Conservation (phyloP, 306 rosid genomes). For the Hippophae gyantsensis region DNA sequence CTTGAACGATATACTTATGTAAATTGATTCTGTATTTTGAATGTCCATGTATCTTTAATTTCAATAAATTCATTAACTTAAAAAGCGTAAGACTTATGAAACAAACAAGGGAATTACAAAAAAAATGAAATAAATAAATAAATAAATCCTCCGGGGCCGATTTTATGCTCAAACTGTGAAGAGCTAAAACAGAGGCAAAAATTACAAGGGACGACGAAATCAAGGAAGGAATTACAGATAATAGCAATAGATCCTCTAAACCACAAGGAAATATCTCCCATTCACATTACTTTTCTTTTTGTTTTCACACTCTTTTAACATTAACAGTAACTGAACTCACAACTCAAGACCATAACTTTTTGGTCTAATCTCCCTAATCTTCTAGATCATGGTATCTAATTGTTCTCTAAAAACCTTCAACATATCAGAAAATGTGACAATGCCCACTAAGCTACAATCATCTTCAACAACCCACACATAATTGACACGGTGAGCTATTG, state of each 20-base stretch:
- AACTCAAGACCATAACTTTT: not conserved
- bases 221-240: too few relatives aligned
- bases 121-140: not conserved
- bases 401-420: conserved; percentile 75
- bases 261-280: not conserved
- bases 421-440: conserved; percentile 70
- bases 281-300: too few relatives aligned
- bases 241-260: not conserved
- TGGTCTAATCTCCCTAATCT: not conserved
- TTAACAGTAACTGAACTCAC: not conserved
- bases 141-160: not conserved
- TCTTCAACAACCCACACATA: conserved; percentile 91
- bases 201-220: not conserved
- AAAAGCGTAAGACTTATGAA: too few relatives aligned
- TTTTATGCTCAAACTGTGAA: not conserved
- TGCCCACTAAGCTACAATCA: conserved; percentile 77
- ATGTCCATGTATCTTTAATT: too few relatives aligned
- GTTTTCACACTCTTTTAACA: too few relatives aligned
- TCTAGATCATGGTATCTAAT: conserved; percentile 22
- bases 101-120: too few relatives aligned
- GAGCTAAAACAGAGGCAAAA: not conserved
- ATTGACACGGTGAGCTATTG: conserved; percentile 88
- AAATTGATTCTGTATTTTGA: too few relatives aligned
- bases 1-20: too few relatives aligned
- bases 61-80: not conserved